These are phyloP conservation scores for Phragmites australis DNA, from an alignment of 176 grass and related monocot genomes.

Conservation along the genomic window DNA sequence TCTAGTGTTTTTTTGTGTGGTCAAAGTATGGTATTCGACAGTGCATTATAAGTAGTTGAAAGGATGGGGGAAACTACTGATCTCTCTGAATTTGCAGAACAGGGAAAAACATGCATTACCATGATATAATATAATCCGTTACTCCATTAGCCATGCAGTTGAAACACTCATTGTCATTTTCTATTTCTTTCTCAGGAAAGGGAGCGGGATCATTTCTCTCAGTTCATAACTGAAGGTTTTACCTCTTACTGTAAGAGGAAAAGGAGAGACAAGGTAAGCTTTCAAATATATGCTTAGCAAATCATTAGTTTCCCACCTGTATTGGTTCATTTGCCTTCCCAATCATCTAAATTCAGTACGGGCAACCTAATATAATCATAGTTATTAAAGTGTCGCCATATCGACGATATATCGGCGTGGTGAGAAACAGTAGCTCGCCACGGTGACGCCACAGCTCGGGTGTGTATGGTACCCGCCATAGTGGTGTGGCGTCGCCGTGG, in stretches of 20 bases:
- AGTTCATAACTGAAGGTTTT: constrained; percentile 96
- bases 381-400: too few relatives aligned
- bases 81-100: background rate
- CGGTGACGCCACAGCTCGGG: too few relatives aligned
- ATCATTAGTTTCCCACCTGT: constrained; percentile 11
- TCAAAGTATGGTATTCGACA: background rate
- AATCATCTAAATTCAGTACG: background rate
- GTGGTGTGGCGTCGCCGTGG: too few relatives aligned
- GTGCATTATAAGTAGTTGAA: background rate
- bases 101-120: background rate
- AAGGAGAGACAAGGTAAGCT: constrained; percentile 94
- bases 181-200: constrained; percentile 65
- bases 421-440: too few relatives aligned
- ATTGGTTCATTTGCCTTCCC: constrained; percentile 9
- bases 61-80: background rate
- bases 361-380: background rate
- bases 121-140: background rate
- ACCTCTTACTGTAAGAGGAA: constrained; percentile 95
- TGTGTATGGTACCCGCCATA: too few relatives aligned
- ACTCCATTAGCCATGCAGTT: background rate
- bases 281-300: constrained; percentile 31
- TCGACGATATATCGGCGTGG: too few relatives aligned
- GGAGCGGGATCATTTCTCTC: constrained; percentile 95
- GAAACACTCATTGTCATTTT: background rate
- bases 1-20: background rate